Evolutionary conservation across 2,329 filamentous ascomycete genomes (phyloP), one percentile per base, ranked within the genome.

Genomic region (Rhynchosporium secalis): DNA sequence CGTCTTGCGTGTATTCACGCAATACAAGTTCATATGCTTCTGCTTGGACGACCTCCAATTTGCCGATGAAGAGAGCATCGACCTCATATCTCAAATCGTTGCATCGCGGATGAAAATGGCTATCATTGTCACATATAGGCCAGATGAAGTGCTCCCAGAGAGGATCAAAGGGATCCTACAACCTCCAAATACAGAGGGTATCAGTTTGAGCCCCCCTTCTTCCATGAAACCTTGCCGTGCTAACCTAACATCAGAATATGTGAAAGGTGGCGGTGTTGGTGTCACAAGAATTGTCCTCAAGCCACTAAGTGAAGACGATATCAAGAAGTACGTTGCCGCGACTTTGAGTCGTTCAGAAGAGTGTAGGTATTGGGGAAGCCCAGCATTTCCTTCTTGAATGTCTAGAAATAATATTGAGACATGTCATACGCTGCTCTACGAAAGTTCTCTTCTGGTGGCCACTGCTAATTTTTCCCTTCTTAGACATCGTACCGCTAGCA

Each of bases 31-130:
- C 70, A 92, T 96, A 59, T 96, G 91, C 71, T 87, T 96, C 69
- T 92, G 88, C 69, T 77, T 97, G 33, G 94, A 97, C 71, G 94
- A 97, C 75, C 78, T 97, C 38, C 92, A 97, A 70, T 95, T 92
- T 74, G 92, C 92, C 6, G 94, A 97, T 72, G 85, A 89, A 31
- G 94, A 97, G 74, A 95, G 90, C 13, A 78, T 95, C 54, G 91
- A 96, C 62, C 79, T 97, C 58, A 88, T 97, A 45, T 84, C 88
- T 15, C 88, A 92, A 70, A 92, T 97, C 58, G 86, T 96, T 60
- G 81, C 83, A 56, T 86, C 89, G 1, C 88, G 89, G 66, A 85
- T 97, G 64, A 91, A 90, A 26, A 89, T 96, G 78, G 86, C 94
- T 26, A 80, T 96, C 36, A 62, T 65, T 45, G 47, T 65, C 8